Base-by-base conservation (phyloP, 164 flowering plant genomes). In the Nelumbo lutea region DNA sequence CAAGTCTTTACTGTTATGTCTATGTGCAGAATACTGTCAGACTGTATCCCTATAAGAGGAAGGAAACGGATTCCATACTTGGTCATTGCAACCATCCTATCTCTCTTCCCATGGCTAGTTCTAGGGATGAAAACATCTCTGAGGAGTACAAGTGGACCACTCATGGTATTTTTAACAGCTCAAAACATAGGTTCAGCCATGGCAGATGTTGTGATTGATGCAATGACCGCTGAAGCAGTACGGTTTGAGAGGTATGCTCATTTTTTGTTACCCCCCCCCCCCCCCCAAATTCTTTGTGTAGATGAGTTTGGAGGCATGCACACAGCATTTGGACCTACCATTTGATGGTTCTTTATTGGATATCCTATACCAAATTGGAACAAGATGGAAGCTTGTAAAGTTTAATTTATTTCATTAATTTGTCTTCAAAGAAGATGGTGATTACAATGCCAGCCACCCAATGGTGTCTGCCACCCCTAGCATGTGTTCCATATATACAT, bases 121-220 rank as follows among this genome's bases (percentile, higher is more conserved):
- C 70, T 93, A 55, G 91, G 98, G 59, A 72, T 83, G 42, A 80
- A 75, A 61, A 62, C 64, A 48, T 73, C 79, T 53, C 58, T 85
- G 61, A 85, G 95, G 79, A 82, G 83, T 79, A 87, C 92, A 27
- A 79, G 60, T 62, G 65, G 74, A 77, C 80, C 81, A 53, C 85
- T 93, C 52, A 83, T 77, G 73, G 67, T 86, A 65, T 77, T 89
- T 41, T 83, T 93, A 75, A 89, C 98, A 39, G 56, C 84, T 45
- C 98, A 93, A 76, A 91, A 89, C 72, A 61, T 93, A 59, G 98
- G 98, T 42, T 87, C 98, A 40, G 98, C 98, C 59, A 91, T 89
- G 93, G 87, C 98, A 42, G 98, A 93, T 88, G 97, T 93, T 61
- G 98, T 93, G 62, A 73, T 91, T 53, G 98, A 93, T 84, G 98